Evolutionary conservation across 176 grass and related monocot genomes (phyloP), one percentile per base, ranked within the genome.

Genomic region (Hordeum marinum): DNA sequence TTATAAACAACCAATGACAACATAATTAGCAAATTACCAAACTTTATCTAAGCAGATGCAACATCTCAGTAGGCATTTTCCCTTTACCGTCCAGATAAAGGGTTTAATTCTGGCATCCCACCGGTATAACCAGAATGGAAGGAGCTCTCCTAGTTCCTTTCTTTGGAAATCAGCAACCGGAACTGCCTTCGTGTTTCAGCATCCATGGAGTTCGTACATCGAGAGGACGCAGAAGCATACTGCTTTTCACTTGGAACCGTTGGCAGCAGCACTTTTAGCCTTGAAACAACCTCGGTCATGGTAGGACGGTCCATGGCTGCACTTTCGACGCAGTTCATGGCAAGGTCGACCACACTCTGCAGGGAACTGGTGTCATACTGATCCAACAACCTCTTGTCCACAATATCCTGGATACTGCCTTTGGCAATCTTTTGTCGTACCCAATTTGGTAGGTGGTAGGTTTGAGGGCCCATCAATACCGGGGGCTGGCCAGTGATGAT

Each of bases 401-500:
- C 36, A 0, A 31, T 55, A 14, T 83, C 81, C 8, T 83, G 68
- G 14, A 83, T 83, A 27, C 81, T 82, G 6, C 80, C 80, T 20
- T 0, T 58, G 9, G 11, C 52, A 7, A 83, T 72, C 54, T 73
- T 83, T 12, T 83, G 52, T 50, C 54, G 68, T 40, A 83, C 68
- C 81, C 81, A 83, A 2, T 62, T 73, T 43, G 81, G 54, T 31
- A 73, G 24, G 7, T 72, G 66, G 15, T 43, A 18, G 8, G 52
- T 41, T 73, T 83, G 67, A 21, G 68, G 54, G 6, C 72, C 81
- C 52, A 45, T 36, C 9, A 73, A 6, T 42, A 82, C 32, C 1
- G 64, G 14, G 11, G 32, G 80, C 17, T 58, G 32, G 4, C 80
- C 65, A 14, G 68, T 82, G 50, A 82, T 41, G 80, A 82, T 70